These are phyloP conservation scores for Casaregolazyma suthepensis DNA, from an alignment of 1,139 yeast species.

Conservation along the genomic window DNA sequence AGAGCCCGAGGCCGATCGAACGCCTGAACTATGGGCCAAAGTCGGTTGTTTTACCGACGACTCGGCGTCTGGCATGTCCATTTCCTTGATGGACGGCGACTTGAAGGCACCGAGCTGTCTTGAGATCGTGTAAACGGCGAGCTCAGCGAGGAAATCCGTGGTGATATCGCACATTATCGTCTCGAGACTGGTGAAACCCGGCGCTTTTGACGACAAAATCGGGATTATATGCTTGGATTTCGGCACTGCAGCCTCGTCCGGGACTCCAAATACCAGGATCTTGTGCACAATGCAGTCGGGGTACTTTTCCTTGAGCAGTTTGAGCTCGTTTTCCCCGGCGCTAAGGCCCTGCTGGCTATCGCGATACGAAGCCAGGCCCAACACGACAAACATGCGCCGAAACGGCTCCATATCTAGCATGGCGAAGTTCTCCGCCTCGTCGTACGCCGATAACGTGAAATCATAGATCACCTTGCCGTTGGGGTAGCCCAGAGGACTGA, in stretches of 20 bases:
- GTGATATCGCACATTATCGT: conserved; percentile 71
- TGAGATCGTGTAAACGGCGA: conserved; percentile 56
- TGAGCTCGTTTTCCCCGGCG: conserved; percentile 26
- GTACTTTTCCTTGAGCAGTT: conserved; percentile 39
- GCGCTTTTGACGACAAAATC: conserved; percentile 27
- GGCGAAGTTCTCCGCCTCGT: conserved; percentile 49
- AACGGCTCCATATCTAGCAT: conserved; percentile 87
- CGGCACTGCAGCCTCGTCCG: conserved; percentile 30
- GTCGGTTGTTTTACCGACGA: conserved; percentile 13
- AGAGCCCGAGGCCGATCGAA: conserved; percentile 38
- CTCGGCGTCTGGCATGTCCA: conserved; percentile 22
- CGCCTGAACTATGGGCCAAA: conserved; percentile 15
- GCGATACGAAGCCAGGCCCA: conserved; percentile 54
- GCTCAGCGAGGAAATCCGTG: conserved; percentile 52
- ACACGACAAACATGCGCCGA: conserved; percentile 49
- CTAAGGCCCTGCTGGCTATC: conserved; percentile 31
- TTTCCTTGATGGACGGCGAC: conserved; percentile 30
- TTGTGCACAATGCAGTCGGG: conserved; percentile 62
- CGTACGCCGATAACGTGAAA: conserved; percentile 44
- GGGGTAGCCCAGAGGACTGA: conserved; percentile 84
- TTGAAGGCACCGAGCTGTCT: conserved; percentile 32
- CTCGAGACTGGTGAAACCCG: conserved; percentile 45
- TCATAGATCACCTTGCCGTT: conserved; percentile 64
- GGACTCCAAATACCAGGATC: conserved; percentile 53
- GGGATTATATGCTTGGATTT: conserved; percentile 28